Conservation (phyloP, 2,329 filamentous ascomycete genomes). For the Lachnellula arida region DNA sequence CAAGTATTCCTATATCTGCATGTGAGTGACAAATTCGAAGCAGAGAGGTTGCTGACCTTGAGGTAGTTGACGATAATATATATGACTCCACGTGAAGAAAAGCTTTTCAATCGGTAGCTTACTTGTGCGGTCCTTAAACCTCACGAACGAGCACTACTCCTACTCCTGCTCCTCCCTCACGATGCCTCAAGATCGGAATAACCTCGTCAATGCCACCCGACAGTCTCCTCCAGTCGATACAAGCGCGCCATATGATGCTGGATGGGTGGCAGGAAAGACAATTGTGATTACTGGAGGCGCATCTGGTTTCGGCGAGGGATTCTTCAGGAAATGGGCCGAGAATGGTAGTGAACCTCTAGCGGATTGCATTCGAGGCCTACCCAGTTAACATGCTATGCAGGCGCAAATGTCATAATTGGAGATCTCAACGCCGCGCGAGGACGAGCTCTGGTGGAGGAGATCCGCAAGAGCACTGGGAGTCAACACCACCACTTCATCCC, state of each 20-base stretch:
- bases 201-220: constrained; percentile 15
- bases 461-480: constrained; percentile 41
- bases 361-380: constrained; percentile 16
- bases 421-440: constrained; percentile 55
- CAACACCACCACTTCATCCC: constrained; percentile 50
- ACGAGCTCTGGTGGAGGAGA: constrained; percentile 48
- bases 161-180: neutral
- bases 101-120: too few relatives aligned
- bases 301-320: constrained; percentile 53
- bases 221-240: constrained; percentile 41
- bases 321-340: constrained; percentile 49
- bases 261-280: constrained; percentile 48
- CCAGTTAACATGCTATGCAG: neutral
- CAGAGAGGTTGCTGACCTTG: too few relatives aligned
- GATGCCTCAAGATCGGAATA: constrained; percentile 10
- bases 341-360: constrained; percentile 40
- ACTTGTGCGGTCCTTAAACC: too few relatives aligned
- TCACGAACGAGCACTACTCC: neutral
- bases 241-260: constrained; percentile 39
- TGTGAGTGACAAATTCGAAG: too few relatives aligned
- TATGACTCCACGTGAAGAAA: too few relatives aligned
- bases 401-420: constrained; percentile 58
- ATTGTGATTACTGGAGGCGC: constrained; percentile 62
- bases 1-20: too few relatives aligned
- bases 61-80: too few relatives aligned